Percentiles rank a stretch among this genome's conserved stretches.
phyloP scores from a whole-genome alignment of 305 asterid genomes.

The Solanum hybrid region DNA sequence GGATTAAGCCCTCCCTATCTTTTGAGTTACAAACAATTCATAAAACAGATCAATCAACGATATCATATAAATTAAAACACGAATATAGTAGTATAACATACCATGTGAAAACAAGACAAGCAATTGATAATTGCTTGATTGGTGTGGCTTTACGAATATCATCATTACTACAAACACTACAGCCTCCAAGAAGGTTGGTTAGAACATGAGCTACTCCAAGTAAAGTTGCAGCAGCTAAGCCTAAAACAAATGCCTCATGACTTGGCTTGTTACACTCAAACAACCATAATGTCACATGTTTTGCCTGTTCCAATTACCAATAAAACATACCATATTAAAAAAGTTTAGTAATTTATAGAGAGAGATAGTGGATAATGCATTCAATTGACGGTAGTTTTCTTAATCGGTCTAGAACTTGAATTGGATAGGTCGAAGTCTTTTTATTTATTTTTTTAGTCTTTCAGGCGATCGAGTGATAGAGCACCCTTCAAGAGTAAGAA shows the following conservation, averaged over 20 bases:
- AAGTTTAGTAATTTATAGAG: neutral
- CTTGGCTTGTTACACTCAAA: slow-evolving; percentile 78
- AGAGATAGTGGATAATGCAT: neutral
- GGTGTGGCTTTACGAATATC: slow-evolving; percentile 57
- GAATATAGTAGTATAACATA: slow-evolving; percentile 1
- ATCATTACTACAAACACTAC: slow-evolving; percentile 43
- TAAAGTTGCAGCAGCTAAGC: slow-evolving; percentile 53
- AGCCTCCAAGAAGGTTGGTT: slow-evolving; percentile 67
- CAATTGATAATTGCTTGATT: slow-evolving; percentile 51
- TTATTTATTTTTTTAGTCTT: neutral
- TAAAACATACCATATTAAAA: neutral
- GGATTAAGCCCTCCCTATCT: neutral
- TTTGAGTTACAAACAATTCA: neutral
- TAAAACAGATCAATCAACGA: neutral
- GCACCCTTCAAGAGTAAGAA: neutral
- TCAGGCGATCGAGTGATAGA: neutral
- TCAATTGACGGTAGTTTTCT: neutral
- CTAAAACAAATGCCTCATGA: slow-evolving; percentile 57
- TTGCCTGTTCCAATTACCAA: slow-evolving; percentile 28
- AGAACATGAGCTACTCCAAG: slow-evolving; percentile 60
- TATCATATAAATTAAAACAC: neutral
- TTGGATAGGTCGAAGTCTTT: neutral
- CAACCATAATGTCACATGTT: slow-evolving; percentile 59
- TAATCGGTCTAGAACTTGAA: neutral
- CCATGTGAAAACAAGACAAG: slow-evolving; percentile 72